Conservation (phyloP, 108 stramenopile species). For the Schizochytrium sp. region DNA sequence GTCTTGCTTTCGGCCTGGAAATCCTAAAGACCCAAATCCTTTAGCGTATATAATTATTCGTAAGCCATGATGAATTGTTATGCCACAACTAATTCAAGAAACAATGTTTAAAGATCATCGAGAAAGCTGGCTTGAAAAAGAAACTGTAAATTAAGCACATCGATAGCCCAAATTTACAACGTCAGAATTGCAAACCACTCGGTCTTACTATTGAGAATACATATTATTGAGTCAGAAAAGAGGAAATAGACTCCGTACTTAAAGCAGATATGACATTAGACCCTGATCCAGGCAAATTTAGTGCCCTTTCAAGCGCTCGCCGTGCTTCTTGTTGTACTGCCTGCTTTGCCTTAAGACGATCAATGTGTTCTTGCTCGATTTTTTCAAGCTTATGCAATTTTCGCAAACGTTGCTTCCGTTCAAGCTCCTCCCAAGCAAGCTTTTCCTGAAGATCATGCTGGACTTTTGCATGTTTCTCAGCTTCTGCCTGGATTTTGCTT, state of each 20-base stretch:
- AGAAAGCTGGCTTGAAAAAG: too few relatives aligned
- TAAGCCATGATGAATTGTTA: too few relatives aligned
- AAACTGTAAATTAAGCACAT: too few relatives aligned
- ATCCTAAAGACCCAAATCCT: too few relatives aligned
- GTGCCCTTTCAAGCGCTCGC: not conserved
- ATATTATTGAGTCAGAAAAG: not conserved
- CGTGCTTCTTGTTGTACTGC: not conserved
- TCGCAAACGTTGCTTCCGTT: not conserved
- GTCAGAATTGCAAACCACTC: too few relatives aligned
- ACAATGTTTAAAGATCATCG: too few relatives aligned
- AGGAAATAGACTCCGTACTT: not conserved
- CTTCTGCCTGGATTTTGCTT: not conserved
- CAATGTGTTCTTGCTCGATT: conserved; percentile 14
- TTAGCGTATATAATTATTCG: too few relatives aligned
- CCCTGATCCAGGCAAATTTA: not conserved
- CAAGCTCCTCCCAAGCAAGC: not conserved
- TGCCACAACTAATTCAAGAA: too few relatives aligned
- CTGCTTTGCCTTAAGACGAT: not conserved
- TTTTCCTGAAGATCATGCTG: conserved; percentile 25
- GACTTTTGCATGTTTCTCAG: not conserved
- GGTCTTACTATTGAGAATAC: not conserved
- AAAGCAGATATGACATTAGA: not conserved
- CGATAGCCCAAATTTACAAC: too few relatives aligned
- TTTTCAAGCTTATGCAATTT: conserved; percentile 1
- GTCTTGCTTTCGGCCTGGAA: too few relatives aligned